Percentiles rank a stretch among this genome's conserved stretches.
Conservation (phyloP, 2,329 filamentous ascomycete genomes). For the Plectosphaerella plurivora region DNA sequence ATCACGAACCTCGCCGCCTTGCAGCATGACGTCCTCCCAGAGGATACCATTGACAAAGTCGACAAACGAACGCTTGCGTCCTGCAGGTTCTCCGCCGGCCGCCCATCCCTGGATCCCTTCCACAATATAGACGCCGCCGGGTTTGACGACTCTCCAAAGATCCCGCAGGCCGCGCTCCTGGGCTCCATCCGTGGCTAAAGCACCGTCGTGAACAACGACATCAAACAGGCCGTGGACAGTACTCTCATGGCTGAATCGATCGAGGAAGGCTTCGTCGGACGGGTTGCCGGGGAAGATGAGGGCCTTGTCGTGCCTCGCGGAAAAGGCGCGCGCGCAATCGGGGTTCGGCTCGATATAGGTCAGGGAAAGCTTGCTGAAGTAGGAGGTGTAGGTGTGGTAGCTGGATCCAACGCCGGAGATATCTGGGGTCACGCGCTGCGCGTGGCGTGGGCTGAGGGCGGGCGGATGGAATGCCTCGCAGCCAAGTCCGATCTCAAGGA, state of each 20-base stretch:
- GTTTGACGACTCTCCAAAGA: constrained; percentile 29
- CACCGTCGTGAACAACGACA: constrained; percentile 31
- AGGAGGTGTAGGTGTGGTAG: constrained; percentile 35
- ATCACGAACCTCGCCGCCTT: constrained; percentile 17
- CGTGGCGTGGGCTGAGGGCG: constrained; percentile 17
- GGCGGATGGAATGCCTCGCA: constrained; percentile 21
- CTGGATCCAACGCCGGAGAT: constrained; percentile 29
- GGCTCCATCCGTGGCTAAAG: constrained; percentile 28
- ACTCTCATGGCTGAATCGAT: constrained; percentile 23
- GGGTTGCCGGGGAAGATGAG: constrained; percentile 36
- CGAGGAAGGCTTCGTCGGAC: constrained; percentile 28
- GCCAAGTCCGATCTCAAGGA: constrained; percentile 36
- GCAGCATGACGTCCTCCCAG: constrained; percentile 13
- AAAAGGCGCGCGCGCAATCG: constrained; percentile 28
- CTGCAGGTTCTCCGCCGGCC: constrained; percentile 14
- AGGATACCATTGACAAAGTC: constrained; percentile 20
- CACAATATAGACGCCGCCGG: constrained; percentile 28
- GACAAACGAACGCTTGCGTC: constrained; percentile 18
- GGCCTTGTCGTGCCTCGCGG: constrained; percentile 24
- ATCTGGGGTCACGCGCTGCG: constrained; percentile 20
- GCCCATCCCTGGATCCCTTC: constrained; percentile 27
- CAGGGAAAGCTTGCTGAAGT: constrained; percentile 30
- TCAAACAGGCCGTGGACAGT: constrained; percentile 24
- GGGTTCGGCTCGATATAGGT: constrained; percentile 36
- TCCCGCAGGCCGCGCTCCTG: constrained; percentile 27